Conservation (phyloP, 306 rosid species). For the Clitoria ternatea region DNA sequence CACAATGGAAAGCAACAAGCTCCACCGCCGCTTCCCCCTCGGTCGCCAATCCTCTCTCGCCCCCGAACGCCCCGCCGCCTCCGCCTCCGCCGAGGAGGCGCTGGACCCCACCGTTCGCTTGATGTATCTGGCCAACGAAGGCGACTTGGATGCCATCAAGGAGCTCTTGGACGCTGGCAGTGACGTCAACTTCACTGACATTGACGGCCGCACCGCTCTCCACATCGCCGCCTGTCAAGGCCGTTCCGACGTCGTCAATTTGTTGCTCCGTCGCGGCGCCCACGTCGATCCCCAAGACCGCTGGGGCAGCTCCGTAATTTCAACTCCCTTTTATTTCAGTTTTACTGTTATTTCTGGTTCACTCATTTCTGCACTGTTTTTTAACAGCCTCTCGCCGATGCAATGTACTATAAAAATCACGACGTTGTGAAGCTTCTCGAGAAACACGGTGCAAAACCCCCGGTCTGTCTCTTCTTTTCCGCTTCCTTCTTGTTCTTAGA, state of each 20-base stretch:
- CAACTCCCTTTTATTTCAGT: not conserved
- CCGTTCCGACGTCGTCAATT: constrained; percentile 51
- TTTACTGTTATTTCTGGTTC: not conserved
- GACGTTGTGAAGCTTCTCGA: constrained; percentile 79
- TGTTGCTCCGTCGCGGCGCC: constrained; percentile 68
- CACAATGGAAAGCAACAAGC: constrained; percentile 51
- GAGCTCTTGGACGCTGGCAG: constrained; percentile 65
- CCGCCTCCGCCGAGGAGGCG: constrained; percentile 21
- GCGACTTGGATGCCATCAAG: constrained; percentile 66
- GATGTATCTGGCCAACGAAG: constrained; percentile 87
- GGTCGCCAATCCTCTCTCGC: constrained; percentile 81
- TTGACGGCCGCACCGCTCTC: constrained; percentile 81
- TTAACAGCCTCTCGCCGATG: constrained; percentile 91
- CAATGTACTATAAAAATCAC: constrained; percentile 65
- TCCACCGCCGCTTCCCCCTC: constrained; percentile 47
- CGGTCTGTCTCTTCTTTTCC: constrained; percentile 38
- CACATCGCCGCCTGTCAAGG: constrained; percentile 90
- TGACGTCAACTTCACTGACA: constrained; percentile 77
- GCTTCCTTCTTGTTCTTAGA: not conserved
- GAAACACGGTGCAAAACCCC: constrained; percentile 74
- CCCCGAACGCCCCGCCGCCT: constrained; percentile 32
- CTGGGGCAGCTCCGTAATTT: constrained; percentile 88
- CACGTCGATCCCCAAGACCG: constrained; percentile 61
- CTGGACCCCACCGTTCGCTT: constrained; percentile 54
- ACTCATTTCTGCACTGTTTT: constrained; percentile 1